Evolutionary conservation across 768 basidiomycete species (phyloP), one percentile per base, ranked within the genome.

Genomic region (Pisolithus tinctorius): DNA sequence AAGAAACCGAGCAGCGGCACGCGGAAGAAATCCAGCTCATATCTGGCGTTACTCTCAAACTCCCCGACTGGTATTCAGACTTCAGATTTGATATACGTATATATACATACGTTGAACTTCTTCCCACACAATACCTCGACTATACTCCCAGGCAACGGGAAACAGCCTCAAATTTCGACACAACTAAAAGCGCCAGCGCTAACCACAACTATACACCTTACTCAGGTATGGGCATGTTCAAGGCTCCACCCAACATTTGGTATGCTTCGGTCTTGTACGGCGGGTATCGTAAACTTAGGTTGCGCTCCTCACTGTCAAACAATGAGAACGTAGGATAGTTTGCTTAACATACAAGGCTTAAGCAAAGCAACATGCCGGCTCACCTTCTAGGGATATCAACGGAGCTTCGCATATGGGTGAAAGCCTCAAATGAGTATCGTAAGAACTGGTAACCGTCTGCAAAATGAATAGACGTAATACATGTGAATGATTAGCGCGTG

Each of bases 341-440:
- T 34, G 2, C 34, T 14, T 45, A 16, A 6, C 6, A 45, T 13
- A 45, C 26, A 48, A 34, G 37, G 38, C 26, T 20, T 36, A 31
- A 34, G n/a, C 26, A 10, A 13, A 5, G 8, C 5, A 39, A 49
- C 77, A 13, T 13, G 40, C 50, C 6, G 17, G 17, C 45, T 34
- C 23, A 84, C 83, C 77, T 80, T 62, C 66, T 70, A 4, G 86
- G 83, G 23, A 79, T 75, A 54, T 85, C 79, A 34, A 80, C 60
- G 17, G 75, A 70, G 11, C 70, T 61, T 27, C 81, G 68, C 13
- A 71, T 58, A 44, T 82, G 78, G 3, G 73, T 73, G 61, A 83
- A 86, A 1, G 69, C 58, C 31, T 83, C 77, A 52, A 75, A 85
- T 47, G 75, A 79, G 57, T 76, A 73, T 56, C 76, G 76, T 51